phyloP scores from a whole-genome alignment of 768 basidiomycete genomes.

The Lactarius akahatsu region DNA sequence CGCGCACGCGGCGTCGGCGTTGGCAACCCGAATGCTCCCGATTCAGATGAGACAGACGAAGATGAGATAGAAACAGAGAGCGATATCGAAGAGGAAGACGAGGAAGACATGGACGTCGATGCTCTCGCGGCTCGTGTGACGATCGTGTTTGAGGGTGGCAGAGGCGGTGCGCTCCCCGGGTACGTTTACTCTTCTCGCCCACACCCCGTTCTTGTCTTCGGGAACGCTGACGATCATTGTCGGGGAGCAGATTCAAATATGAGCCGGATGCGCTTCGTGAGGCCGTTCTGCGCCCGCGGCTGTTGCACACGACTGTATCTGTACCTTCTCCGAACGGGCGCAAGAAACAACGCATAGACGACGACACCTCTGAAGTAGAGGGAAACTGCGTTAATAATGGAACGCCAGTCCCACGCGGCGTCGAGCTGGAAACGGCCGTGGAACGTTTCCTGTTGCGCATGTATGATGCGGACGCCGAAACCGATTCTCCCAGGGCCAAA shows the following conservation, averaged over 20 bases:
- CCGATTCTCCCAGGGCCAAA: no score
- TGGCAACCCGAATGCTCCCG: constrained; percentile 8
- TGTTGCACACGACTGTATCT: not conserved
- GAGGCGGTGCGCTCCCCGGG: constrained; percentile 21
- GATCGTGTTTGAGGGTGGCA: constrained; percentile 26
- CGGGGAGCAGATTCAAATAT: constrained; percentile 35
- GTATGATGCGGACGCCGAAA: constrained; percentile 10
- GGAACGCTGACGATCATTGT: not conserved
- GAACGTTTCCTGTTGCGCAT: constrained; percentile 35
- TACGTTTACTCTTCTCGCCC: not conserved
- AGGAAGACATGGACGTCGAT: constrained; percentile 26
- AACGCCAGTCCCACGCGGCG: constrained; percentile 23
- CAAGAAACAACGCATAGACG: constrained; percentile 28
- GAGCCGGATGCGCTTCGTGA: constrained; percentile 33
- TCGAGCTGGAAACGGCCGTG: constrained; percentile 35
- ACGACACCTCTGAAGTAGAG: constrained; percentile 1
- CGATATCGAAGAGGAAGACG: constrained; percentile 23
- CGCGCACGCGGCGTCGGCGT: constrained; percentile 22
- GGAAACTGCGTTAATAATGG: not conserved
- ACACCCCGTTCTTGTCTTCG: not conserved
- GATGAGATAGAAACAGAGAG: constrained; percentile 14
- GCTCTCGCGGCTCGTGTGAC: constrained; percentile 25
- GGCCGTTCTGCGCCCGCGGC: constrained; percentile 30
- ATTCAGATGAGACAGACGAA: constrained; percentile 19
- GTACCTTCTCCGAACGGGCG: constrained; percentile 20